Conservation (phyloP, 108 stramenopile species). For the Chaetoceros tenuissimus region DNA sequence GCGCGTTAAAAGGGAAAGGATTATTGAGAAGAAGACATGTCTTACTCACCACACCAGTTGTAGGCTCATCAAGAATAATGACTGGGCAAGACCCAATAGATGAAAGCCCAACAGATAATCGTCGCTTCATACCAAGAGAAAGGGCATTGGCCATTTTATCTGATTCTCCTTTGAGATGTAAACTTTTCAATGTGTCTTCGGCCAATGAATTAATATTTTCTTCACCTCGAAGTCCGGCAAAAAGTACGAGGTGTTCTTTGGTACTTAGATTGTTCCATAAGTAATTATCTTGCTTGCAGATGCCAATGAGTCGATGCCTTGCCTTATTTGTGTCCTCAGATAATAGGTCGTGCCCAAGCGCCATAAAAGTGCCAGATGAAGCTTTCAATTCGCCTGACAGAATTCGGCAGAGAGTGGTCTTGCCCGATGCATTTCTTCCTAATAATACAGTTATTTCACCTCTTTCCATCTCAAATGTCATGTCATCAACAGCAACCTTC, state of each 20-base stretch:
- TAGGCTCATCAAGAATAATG: constrained; percentile 83
- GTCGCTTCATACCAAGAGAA: constrained; percentile 89
- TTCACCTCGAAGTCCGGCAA: constrained; percentile 65
- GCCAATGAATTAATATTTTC: too few species aligned
- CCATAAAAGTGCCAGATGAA: constrained; percentile 43
- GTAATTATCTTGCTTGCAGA: constrained; percentile 81
- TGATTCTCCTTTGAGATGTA: too few species aligned
- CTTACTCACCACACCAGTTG: constrained; percentile 30
- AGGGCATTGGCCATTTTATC: constrained; percentile 31
- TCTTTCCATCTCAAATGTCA: background rate
- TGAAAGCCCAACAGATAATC: constrained; percentile 82
- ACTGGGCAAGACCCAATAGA: constrained; percentile 69
- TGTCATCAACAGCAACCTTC: constrained; percentile 2
- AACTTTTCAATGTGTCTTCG: too few species aligned
- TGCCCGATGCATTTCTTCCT: constrained; percentile 80
- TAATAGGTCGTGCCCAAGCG: constrained; percentile 38
- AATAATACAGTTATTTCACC: background rate
- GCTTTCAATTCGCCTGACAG: constrained; percentile 63
- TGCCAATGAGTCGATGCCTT: constrained; percentile 33
- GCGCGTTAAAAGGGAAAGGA: background rate
- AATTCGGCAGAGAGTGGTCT: constrained; percentile 65
- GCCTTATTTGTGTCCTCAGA: constrained; percentile 9
- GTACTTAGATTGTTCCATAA: constrained; percentile 77
- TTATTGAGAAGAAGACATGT: background rate
- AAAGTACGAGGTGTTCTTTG: constrained; percentile 76